Base-by-base conservation (phyloP, 441 rosid species). In the Populus hybrid region DNA sequence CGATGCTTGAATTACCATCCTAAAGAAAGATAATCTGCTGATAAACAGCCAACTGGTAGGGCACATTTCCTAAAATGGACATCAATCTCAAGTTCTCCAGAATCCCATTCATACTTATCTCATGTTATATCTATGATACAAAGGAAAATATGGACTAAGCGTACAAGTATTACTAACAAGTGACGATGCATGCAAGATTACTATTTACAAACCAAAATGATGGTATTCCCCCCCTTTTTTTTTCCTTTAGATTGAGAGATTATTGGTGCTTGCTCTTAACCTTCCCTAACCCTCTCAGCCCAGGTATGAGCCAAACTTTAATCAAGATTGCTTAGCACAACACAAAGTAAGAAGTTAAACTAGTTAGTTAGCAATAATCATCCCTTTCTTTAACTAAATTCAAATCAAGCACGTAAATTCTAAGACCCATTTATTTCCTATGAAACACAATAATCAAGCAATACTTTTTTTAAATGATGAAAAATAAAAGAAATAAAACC, bases 401-500 rank as follows among this genome's bases (percentile, higher is more conserved):
- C 32, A 30, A 30, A 53, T 53, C n/a, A 53, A 53, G n/a, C 61
- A 53, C 61, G 8, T 53, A 53, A 53, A 18, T 18, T 53, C 61
- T 53, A 18, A 18, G n/a, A 53, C 61, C 61, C 61, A 18, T 18
- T 53, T 18, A 16, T 53, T 53, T 53, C 61, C 35, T 24, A 28
- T 23, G 8, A 26, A 26, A 5, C 34, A 66, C 3, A 28, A 66
- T 2, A 16, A 66, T 66, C 18, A 12, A 2, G 7, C 32, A 66
- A 6, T 1, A 30, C 32, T n/a, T 66, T 7, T 10, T 7, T 66
- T 66, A 32, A 46, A 40, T 19, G 11, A 61, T 34, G 26, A n/a
- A 30, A 30, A 79, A 72, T 53, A 69, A 57, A n/a, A 23, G 69
- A 10, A 26, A 40, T 35, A 68, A 63, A 81, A 95, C 99, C 97